phyloP scores from a whole-genome alignment of 2,329 filamentous ascomycete genomes.

The Phoma herbarum region DNA sequence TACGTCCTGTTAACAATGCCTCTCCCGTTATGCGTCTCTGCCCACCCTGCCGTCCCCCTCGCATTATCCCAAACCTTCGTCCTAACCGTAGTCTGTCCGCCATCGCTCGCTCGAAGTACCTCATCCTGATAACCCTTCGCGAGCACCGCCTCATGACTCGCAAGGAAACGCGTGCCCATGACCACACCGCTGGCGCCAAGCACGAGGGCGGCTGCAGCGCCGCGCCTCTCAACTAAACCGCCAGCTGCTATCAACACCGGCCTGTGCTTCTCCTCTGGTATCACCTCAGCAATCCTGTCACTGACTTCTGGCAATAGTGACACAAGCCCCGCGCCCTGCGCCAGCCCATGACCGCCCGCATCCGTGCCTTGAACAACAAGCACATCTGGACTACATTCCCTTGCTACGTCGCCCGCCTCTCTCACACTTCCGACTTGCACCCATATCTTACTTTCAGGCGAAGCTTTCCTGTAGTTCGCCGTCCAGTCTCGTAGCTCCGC shows the following conservation, averaged over 20 bases:
- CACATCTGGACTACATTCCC: conserved; percentile 62
- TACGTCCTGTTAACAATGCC: conserved; percentile 66
- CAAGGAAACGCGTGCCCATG: conserved; percentile 73
- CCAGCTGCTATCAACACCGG: conserved; percentile 63
- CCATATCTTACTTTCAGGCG: conserved; percentile 60
- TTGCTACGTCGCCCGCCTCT: conserved; percentile 61
- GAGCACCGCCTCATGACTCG: conserved; percentile 58
- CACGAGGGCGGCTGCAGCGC: conserved; percentile 64
- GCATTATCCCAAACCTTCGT: conserved; percentile 63
- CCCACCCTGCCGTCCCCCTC: conserved; percentile 67
- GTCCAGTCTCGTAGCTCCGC: conserved; percentile 50
- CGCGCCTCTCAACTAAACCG: conserved; percentile 67
- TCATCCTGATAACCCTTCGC: conserved; percentile 58
- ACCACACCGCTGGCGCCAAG: conserved; percentile 64
- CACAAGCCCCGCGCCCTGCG: conserved; percentile 64
- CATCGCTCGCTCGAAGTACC: conserved; percentile 58
- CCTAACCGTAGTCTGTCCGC: conserved; percentile 60
- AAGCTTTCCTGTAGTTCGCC: conserved; percentile 42
- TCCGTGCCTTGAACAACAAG: conserved; percentile 70
- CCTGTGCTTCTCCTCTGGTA: conserved; percentile 26
- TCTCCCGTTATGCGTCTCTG: conserved; percentile 65
- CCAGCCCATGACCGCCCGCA: conserved; percentile 71
- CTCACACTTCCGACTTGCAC: conserved; percentile 69
- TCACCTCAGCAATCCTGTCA: conserved; percentile 54
- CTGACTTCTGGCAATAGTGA: conserved; percentile 66